These are phyloP conservation scores for Collariella sp. DNA, from an alignment of 495 filamentous ascomycete species.

Conservation along the genomic window DNA sequence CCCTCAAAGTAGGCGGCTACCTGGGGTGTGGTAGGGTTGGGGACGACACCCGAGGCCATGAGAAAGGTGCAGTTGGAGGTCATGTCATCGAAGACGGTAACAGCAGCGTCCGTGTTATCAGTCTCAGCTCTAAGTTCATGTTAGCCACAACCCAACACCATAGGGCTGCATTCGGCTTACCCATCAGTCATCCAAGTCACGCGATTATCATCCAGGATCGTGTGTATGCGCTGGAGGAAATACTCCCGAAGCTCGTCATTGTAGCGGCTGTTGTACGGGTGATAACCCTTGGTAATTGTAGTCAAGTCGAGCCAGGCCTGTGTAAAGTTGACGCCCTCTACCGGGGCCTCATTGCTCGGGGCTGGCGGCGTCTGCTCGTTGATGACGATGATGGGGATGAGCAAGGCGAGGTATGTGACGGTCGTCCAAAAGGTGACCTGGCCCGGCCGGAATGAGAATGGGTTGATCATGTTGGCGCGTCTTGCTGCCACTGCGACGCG, in stretches of 20 bases:
- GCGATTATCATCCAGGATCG: slow-evolving; percentile 54
- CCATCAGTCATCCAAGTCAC: slow-evolving; percentile 26
- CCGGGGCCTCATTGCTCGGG: slow-evolving; percentile 42
- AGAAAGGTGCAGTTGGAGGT: slow-evolving; percentile 63
- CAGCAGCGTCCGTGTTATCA: slow-evolving; percentile 18
- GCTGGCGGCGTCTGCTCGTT: slow-evolving; percentile 66
- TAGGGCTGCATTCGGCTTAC: slow-evolving; percentile 13
- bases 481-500: background rate
- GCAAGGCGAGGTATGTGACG: slow-evolving; percentile 58
- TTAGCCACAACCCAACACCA: background rate
- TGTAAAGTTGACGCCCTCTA: slow-evolving; percentile 54
- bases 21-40: background rate
- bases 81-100: slow-evolving; percentile 70
- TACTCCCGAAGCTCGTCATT: slow-evolving; percentile 76
- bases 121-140: background rate
- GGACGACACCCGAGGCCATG: slow-evolving; percentile 21
- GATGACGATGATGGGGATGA: slow-evolving; percentile 60
- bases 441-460: slow-evolving; percentile 47
- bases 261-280: slow-evolving; percentile 75
- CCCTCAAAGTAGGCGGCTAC: slow-evolving; percentile 76
- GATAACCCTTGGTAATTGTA: slow-evolving; percentile 62
- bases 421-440: slow-evolving; percentile 67
- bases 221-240: slow-evolving; percentile 61
- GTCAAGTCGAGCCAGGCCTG: slow-evolving; percentile 84
- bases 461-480: slow-evolving; percentile 30